Conservation (phyloP, 2,329 filamentous ascomycete species). For the Blastomyces silverae region DNA sequence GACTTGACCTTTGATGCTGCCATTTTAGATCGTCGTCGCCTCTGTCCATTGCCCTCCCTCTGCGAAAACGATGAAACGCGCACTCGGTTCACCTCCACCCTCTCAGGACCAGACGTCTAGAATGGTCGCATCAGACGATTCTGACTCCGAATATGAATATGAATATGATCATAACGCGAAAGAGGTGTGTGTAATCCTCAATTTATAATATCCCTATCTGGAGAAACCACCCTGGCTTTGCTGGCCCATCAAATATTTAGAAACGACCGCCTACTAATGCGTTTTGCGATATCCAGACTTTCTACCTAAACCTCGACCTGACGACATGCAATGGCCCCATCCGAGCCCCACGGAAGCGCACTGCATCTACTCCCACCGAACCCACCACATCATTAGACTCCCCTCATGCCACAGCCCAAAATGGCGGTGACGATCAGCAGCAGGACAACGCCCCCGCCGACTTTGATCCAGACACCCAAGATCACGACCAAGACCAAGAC, state of each 20-base stretch:
- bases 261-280: background rate
- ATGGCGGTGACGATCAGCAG: constrained; percentile 14
- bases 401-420: background rate
- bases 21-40: background rate
- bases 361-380: constrained; percentile 16
- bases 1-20: background rate
- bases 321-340: constrained; percentile 40
- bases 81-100: constrained; percentile 13
- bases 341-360: constrained; percentile 29
- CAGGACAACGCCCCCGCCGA: constrained; percentile 19
- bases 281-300: constrained; percentile 38
- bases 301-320: constrained; percentile 56
- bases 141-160: constrained; percentile 59
- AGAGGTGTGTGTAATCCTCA: constrained; percentile 40
- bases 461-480: constrained; percentile 11
- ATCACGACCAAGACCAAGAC: constrained; percentile 27
- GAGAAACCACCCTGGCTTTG: background rate
- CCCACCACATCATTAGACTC: constrained; percentile 20
- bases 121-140: constrained; percentile 30
- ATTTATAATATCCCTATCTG: background rate
- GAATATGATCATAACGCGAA: constrained; percentile 51
- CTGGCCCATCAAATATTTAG: background rate
- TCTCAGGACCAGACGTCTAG: background rate
- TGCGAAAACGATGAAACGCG: constrained; percentile 6
- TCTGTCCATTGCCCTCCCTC: background rate